Conservation (phyloP, 2,329 filamentous ascomycete genomes). For the Drechslerella stenobrocha region DNA sequence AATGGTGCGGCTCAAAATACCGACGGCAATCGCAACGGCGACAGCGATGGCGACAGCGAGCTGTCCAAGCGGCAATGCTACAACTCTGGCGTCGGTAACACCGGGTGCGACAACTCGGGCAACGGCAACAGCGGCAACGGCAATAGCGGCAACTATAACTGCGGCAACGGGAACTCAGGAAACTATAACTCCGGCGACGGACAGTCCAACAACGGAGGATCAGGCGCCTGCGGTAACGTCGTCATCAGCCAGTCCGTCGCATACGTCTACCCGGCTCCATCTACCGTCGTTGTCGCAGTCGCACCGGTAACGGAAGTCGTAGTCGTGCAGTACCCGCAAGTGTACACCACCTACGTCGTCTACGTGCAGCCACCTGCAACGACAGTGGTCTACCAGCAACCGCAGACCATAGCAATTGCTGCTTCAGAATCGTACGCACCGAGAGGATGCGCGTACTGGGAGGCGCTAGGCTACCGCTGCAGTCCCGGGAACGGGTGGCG, state of each 20-base stretch:
- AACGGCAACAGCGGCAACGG: constrained; percentile 37
- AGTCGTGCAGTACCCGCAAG: constrained; percentile 21
- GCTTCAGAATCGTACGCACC: constrained; percentile 36
- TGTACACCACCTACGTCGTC: constrained; percentile 45
- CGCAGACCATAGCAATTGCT: constrained; percentile 32
- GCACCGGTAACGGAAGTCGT: constrained; percentile 29
- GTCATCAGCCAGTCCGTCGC: constrained; percentile 30
- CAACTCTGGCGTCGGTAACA: constrained; percentile 36
- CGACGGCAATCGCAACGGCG: too few species aligned
- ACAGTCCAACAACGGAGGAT: constrained; percentile 26
- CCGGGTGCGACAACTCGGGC: constrained; percentile 30
- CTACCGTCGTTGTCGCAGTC: constrained; percentile 32
- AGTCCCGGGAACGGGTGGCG: constrained; percentile 27
- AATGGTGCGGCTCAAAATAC: not conserved
- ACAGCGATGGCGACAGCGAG: not conserved
- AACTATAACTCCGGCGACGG: constrained; percentile 38
- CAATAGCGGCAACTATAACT: constrained; percentile 44
- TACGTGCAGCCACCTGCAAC: constrained; percentile 31
- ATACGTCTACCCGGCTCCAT: constrained; percentile 40
- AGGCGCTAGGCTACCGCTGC: constrained; percentile 37
- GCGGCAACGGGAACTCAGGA: constrained; percentile 41
- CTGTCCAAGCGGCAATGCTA: constrained; percentile 32
- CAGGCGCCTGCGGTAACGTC: constrained; percentile 31
- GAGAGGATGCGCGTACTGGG: constrained; percentile 45
- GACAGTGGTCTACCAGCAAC: constrained; percentile 32